Evolutionary conservation across 2,329 filamentous ascomycete species (phyloP), one percentile per base, ranked within the genome.

Genomic region (Apiospora rasikravindrae): DNA sequence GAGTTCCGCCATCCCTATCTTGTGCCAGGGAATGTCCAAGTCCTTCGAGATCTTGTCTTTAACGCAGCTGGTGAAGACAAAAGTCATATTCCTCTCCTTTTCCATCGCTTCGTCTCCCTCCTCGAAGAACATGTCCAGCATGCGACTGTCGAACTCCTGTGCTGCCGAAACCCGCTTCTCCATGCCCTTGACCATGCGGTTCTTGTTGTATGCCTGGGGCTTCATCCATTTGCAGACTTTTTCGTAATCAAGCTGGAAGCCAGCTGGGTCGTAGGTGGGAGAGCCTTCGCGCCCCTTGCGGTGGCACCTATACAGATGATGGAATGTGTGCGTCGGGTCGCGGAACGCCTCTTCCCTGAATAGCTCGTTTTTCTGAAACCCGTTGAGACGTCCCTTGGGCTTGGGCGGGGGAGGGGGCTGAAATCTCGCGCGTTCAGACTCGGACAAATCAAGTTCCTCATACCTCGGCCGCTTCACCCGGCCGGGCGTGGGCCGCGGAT

Each of bases 41-140:
- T 78, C 76, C 64, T 78, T 78, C 1, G 76, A 78, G 29, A 78
- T 75, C 8, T 74, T 74, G 24, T 78, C 77, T 49, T 73, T 75
- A 7, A 76, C n/a, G 33, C 74, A 74, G 3, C 69, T 0, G 1
- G 44, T 24, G 1, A 73, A 51, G 1, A 76, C 72, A 75, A 75
- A 14, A 40, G 24, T 0, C 13, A 19, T 33, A 1, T 0, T 2
- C 14, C 19, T 57, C 19, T 14, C 4, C 24, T 57, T 57, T 10
- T 57, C 51, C 51, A 57, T 16, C 14, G 24, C 51, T 29, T 19
- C 24, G 13, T 57, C 51, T 6, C 14, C 14, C 0, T 57, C 51
- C 29, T 57, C 51, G 14, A 57, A 57, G 51, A 57, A 57, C 13
- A 57, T 57, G 4, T 7, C 5, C 0, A 57, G 4, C 51, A 57